Conservation (phyloP, 1,284 basidiomycete genomes). For the Cryptococcus hybrid region DNA sequence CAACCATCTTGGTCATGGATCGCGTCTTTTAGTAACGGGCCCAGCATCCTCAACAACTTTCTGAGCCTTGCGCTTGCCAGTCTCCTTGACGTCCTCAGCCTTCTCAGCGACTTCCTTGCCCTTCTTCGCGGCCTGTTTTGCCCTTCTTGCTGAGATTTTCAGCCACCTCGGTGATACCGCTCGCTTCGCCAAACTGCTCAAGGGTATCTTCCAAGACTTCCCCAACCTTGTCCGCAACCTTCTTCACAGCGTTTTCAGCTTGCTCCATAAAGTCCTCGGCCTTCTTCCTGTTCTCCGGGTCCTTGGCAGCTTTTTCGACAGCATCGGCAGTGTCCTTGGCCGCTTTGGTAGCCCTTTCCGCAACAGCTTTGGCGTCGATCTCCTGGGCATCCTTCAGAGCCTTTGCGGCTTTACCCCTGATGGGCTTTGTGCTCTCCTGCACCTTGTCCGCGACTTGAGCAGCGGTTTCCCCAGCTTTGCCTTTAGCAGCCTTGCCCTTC, state of each 20-base stretch:
- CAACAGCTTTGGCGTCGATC: conserved; percentile 16
- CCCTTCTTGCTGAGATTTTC: conserved; percentile 12
- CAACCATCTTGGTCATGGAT: conserved; percentile 3
- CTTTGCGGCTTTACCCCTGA: conserved; percentile 12
- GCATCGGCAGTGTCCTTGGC: conserved; percentile 16
- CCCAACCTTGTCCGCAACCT: conserved; percentile 34
- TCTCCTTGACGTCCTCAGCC: conserved; percentile 12
- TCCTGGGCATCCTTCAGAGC: conserved; percentile 20
- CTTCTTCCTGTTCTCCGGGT: conserved; percentile 42
- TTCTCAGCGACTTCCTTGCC: conserved; percentile 11
- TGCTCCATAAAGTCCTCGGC: conserved; percentile 40
- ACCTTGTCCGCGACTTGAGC: conserved; percentile 20
- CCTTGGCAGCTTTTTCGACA: conserved; percentile 21
- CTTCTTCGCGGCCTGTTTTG: conserved; percentile 14
- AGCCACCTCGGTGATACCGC: conserved; percentile 23
- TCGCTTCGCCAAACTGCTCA: conserved; percentile 27
- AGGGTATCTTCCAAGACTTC: conserved; percentile 46
- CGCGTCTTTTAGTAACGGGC: conserved; percentile 10
- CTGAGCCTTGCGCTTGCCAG: conserved; percentile 21
- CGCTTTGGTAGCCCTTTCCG: conserved; percentile 22
- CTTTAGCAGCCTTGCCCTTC: conserved; percentile 19
- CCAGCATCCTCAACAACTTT: conserved; percentile 11
- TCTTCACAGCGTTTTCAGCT: conserved; percentile 31
- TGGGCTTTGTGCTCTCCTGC: conserved; percentile 19
- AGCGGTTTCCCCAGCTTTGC: conserved; percentile 12